Percentiles rank a stretch among this genome's conserved stretches.
These are phyloP conservation scores for Elsinoe australis DNA, from an alignment of 2,329 filamentous ascomycete species.

Conservation along the genomic window DNA sequence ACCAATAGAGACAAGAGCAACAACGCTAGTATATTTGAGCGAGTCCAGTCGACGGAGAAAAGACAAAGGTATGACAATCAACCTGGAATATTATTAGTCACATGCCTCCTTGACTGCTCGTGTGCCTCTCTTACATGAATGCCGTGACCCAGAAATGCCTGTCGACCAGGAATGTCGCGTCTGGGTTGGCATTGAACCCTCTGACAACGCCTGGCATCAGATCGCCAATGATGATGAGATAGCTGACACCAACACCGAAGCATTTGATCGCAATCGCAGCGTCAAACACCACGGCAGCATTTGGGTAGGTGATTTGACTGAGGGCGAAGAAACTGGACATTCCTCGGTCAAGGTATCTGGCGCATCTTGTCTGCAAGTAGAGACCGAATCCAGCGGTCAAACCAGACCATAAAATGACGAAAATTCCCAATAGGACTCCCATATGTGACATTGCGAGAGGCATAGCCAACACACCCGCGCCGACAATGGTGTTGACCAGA, in stretches of 20 bases:
- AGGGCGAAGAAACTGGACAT: conserved; percentile 91
- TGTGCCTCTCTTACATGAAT: too few species aligned
- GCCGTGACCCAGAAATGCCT: conserved; percentile 96
- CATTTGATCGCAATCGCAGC: conserved; percentile 95
- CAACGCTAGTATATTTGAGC: conserved; percentile 90
- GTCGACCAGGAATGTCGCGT: conserved; percentile 70
- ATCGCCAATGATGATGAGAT: conserved; percentile 97
- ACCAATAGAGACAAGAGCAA: conserved; percentile 85
- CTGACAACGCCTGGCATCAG: conserved; percentile 90
- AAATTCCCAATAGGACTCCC: conserved; percentile 75
- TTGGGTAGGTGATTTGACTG: conserved; percentile 93
- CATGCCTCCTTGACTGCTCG: too few species aligned
- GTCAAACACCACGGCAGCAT: conserved; percentile 91
- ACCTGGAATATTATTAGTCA: conserved; percentile 47
- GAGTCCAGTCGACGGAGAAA: conserved; percentile 89
- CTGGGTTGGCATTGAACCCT: conserved; percentile 60
- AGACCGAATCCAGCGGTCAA: conserved; percentile 83
- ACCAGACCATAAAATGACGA: conserved; percentile 87
- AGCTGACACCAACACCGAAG: conserved; percentile 94
- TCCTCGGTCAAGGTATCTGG: conserved; percentile 84
- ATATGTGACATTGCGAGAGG: conserved; percentile 93
- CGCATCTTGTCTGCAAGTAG: conserved; percentile 88
- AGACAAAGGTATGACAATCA: conserved; percentile 87
- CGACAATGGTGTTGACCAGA: conserved; percentile 92
- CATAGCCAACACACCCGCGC: conserved; percentile 90